These are phyloP conservation scores for Talaromyces marneffei DNA, from an alignment of 2,329 filamentous ascomycete species.

Conservation along the genomic window DNA sequence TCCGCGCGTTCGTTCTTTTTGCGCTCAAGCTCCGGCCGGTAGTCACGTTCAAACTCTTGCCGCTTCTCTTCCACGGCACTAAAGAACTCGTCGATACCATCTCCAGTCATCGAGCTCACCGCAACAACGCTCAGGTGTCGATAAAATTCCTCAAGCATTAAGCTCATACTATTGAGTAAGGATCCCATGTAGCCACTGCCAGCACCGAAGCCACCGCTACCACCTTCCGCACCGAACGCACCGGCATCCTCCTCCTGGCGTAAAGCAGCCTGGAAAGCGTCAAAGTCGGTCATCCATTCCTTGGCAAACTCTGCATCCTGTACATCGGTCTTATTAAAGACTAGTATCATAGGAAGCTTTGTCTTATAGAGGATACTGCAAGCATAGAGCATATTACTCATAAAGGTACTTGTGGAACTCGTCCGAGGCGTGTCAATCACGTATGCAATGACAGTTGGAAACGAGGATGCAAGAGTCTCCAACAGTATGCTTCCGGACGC, in stretches of 20 bases:
- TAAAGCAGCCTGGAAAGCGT: constrained; percentile 85
- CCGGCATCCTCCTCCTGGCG: constrained; percentile 72
- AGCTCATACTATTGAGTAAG: constrained; percentile 92
- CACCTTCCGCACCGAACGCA: constrained; percentile 65
- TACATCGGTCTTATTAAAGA: constrained; percentile 98
- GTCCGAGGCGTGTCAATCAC: constrained; percentile 95
- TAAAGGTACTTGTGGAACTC: constrained; percentile 90
- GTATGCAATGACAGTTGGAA: constrained; percentile 95
- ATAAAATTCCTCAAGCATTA: constrained; percentile 97
- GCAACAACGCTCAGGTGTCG: constrained; percentile 86
- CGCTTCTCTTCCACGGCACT: constrained; percentile 79
- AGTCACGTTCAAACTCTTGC: constrained; percentile 81
- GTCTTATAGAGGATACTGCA: constrained; percentile 99
- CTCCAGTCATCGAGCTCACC: constrained; percentile 87
- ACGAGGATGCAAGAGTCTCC: constrained; percentile 84
- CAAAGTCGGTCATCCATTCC: constrained; percentile 99
- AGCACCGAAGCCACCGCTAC: constrained; percentile 53
- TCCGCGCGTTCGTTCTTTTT: constrained; percentile 69
- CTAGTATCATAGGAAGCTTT: constrained; percentile 94
- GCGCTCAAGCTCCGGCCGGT: constrained; percentile 83
- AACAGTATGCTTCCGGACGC: constrained; percentile 91
- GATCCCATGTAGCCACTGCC: constrained; percentile 96
- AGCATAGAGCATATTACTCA: constrained; percentile 99
- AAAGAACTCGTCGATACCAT: constrained; percentile 91
- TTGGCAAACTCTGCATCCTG: constrained; percentile 86